phyloP scores from a whole-genome alignment of 768 basidiomycete genomes.

The Nidularia sp. region DNA sequence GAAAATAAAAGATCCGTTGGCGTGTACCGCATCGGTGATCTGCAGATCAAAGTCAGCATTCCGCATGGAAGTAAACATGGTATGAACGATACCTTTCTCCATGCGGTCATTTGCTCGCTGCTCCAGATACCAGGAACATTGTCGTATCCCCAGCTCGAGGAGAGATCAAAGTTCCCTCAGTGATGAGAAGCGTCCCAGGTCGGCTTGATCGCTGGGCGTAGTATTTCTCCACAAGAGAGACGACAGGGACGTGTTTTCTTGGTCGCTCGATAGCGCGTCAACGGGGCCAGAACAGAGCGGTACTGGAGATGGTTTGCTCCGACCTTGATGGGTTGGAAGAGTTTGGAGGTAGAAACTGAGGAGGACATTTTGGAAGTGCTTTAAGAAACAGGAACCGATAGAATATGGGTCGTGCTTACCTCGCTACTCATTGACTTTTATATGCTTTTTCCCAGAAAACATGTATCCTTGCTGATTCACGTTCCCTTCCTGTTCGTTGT shows the following conservation, averaged over 20 bases:
- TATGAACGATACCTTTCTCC: conserved; percentile 40
- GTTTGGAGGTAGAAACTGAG: conserved; percentile 5
- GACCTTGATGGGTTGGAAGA: conserved; percentile 37
- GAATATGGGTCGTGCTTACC: too few species aligned
- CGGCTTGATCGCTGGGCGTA: conserved; percentile 29
- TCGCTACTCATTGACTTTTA: too few species aligned
- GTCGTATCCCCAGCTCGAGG: conserved; percentile 20
- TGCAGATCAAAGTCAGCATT: conserved; percentile 3
- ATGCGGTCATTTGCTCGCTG: conserved; percentile 44
- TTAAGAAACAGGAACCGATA: too few species aligned
- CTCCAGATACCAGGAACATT: conserved; percentile 47
- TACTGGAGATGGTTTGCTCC: conserved; percentile 33
- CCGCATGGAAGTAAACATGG: background rate
- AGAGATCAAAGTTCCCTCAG: conserved; percentile 40
- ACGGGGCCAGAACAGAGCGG: conserved; percentile 39
- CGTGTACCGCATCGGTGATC: conserved; percentile 40
- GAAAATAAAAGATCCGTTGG: conserved; percentile 34
- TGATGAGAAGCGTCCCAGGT: conserved; percentile 37
- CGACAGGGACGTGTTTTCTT: conserved; percentile 3
- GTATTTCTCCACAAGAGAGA: conserved; percentile 25
- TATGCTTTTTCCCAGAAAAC: too few species aligned
- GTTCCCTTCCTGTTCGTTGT: too few species aligned
- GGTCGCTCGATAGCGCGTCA: conserved; percentile 10
- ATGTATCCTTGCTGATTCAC: too few species aligned
- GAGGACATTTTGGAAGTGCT: too few species aligned